Percentiles rank a stretch among this genome's conserved stretches.
These are phyloP conservation scores for Chlorella sp. DNA, from an alignment of 139 green algal species.

Conservation along the genomic window DNA sequence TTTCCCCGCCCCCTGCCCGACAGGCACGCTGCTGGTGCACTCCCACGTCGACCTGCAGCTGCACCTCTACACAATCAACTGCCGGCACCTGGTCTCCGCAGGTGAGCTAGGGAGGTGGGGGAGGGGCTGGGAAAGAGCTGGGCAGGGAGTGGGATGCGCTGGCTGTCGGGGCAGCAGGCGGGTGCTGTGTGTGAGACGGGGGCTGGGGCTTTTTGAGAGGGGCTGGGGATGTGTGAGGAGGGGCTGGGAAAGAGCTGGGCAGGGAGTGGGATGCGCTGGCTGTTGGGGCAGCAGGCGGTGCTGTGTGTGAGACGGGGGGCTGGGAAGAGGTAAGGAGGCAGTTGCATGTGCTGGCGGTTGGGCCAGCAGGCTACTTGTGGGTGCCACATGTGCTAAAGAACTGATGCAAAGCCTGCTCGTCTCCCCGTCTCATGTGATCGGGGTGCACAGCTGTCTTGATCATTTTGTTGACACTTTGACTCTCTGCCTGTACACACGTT, in stretches of 20 bases:
- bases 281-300: background rate
- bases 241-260: background rate
- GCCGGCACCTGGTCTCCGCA: slow-evolving; percentile 34
- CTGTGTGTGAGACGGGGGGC: background rate
- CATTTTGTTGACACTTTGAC: too few relatives aligned
- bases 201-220: too few relatives aligned
- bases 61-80: slow-evolving; percentile 61
- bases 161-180: background rate
- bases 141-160: background rate
- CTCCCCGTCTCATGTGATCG: too few relatives aligned
- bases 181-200: background rate
- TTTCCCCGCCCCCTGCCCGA: slow-evolving; percentile 18
- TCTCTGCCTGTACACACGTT: too few relatives aligned
- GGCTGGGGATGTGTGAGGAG: too few relatives aligned
- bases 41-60: slow-evolving; percentile 49
- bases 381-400: too few relatives aligned
- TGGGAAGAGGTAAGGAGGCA: background rate
- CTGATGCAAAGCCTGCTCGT: too few relatives aligned
- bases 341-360: background rate
- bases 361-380: too few relatives aligned
- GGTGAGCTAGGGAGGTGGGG: background rate
- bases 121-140: background rate
- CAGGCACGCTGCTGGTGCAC: slow-evolving; percentile 55
- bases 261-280: background rate
- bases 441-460: too few relatives aligned